Base-by-base conservation (phyloP, 2,329 filamentous ascomycete species). In the Paraconiothyrium brasiliense region DNA sequence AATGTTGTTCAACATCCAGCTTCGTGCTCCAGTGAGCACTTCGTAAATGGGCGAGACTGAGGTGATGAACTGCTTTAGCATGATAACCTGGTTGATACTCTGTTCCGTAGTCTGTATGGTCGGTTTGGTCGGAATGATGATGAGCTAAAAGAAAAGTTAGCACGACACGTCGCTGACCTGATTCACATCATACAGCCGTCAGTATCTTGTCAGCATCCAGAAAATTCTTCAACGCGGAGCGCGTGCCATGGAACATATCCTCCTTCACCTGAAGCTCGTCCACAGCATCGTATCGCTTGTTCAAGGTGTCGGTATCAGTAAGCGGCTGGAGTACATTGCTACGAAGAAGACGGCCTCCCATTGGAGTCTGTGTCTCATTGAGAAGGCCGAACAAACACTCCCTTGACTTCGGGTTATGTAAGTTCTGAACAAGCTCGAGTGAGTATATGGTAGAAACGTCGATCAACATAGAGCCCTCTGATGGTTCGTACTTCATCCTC, bases 381-480 rank as follows among this genome's bases (percentile, higher is more conserved):
- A 99, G 80, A 0, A 98, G 78, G 0, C 94, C 94, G 65, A 94
- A 94, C 0, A 99, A 82, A 66, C 90, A 94, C 43, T 94, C 88
- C 65, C 89, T 92, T 0, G 93, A 97, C 67, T 91, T 93, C 0
- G 88, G 73, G 67, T 90, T 89, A 13, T 92, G 89, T 0, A 94
- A 74, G 67, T 97, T 99, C 71, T 97, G 93, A 30, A 98, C 91
- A 6, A 99, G 84, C 76, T 99, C 95, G 3, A 99, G 83, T 0
- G 93, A 93, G 41, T 90, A 86, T 32, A 97, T 92, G 0, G 94
- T 97, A 0, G 92, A 90, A 2, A 95, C 85, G 71, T 97, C 94
- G 69, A 98, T 96, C 87, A 97, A 92, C 94, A 98, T 97, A 0
- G 93, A 92, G 27, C 94, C 92, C 73, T 97, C 92, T 0, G 93